Percentiles rank a stretch among this genome's conserved stretches.
phyloP scores from a whole-genome alignment of 2,329 filamentous ascomycete species.

The Aspergillus quadricinctus region DNA sequence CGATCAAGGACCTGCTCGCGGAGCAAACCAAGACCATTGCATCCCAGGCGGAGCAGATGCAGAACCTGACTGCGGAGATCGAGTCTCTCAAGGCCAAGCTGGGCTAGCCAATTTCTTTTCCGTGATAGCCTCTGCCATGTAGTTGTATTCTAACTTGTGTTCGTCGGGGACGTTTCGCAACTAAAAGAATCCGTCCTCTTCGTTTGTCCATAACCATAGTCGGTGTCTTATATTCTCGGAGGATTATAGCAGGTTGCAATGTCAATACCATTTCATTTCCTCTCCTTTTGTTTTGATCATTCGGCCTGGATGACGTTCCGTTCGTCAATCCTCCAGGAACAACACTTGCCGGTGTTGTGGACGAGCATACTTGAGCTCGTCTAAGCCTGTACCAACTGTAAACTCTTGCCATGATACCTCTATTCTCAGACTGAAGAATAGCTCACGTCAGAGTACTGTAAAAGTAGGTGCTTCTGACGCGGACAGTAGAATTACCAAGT shows the following conservation, averaged over 20 bases:
- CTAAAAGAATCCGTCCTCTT: conserved; percentile 7
- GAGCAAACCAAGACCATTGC: conserved; percentile 73
- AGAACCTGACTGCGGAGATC: conserved; percentile 65
- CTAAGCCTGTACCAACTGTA: no score
- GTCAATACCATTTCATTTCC: conserved; percentile 4
- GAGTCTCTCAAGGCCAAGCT: conserved; percentile 77
- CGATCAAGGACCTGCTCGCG: conserved; percentile 75
- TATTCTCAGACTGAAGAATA: no score
- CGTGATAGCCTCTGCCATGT: neutral
- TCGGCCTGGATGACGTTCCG: no score
- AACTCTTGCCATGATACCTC: no score
- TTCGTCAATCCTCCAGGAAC: no score
- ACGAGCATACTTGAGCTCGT: no score
- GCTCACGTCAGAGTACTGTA: no score
- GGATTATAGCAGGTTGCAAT: conserved; percentile 13
- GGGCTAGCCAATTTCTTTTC: conserved; percentile 32
- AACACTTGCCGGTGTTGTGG: no score
- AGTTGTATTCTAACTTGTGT: neutral
- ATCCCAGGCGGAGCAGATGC: conserved; percentile 72
- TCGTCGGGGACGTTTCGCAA: neutral
- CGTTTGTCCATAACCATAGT: conserved; percentile 14
- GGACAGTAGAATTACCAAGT: no score
- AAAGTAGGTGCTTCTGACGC: no score
- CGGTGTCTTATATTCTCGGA: conserved; percentile 10
- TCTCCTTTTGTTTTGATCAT: neutral